Evolutionary conservation across 768 basidiomycete genomes (phyloP), one percentile per base, ranked within the genome.

Genomic region (Russula lepida): DNA sequence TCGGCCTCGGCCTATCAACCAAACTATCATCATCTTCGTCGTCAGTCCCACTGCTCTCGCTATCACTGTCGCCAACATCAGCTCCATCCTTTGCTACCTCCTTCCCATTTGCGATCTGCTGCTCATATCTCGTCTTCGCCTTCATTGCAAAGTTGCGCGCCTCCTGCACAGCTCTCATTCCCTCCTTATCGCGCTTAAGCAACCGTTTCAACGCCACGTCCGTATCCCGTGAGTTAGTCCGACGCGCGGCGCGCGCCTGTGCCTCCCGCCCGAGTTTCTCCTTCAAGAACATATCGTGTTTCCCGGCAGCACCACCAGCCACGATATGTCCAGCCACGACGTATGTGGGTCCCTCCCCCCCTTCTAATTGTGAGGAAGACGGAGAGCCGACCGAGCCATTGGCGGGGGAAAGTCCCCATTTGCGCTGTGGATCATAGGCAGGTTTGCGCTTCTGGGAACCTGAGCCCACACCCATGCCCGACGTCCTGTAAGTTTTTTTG

Each of bases 181-280:
- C 87, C 28, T 85, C 81, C 68, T 78, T 83, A 67, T 90, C 88
- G 50, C 81, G 74, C 64, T 81, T 76, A 63, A 92, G 69, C 43
- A 93, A 71, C 41, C 71, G 70, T 71, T 84, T 78, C 66, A 95
- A 71, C 23, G 79, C 76, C 43, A 72, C 75, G 58, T 94, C 92
- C 2, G 81, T 77, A 51, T 86, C 81, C 59, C 79, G 78, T 9
- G 77, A 79, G 19, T 78, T 79, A 13, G 81, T 64, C 69, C 79
- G 79, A 48, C 92, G 81, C 64, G 84, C 84, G 6, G 87, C 84
- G 68, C 79, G 87, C 21, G 87, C 88, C 67, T 92, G 89, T 2
- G 86, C 86, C 56, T 87, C 87, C 19, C 93, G 78, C 0, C 92
- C 92, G 41, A 94, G 76, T 59, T 76, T 84, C 72, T 95, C 94